phyloP scores from a whole-genome alignment of 208 protist species.

The Leptomonas seymouri region DNA sequence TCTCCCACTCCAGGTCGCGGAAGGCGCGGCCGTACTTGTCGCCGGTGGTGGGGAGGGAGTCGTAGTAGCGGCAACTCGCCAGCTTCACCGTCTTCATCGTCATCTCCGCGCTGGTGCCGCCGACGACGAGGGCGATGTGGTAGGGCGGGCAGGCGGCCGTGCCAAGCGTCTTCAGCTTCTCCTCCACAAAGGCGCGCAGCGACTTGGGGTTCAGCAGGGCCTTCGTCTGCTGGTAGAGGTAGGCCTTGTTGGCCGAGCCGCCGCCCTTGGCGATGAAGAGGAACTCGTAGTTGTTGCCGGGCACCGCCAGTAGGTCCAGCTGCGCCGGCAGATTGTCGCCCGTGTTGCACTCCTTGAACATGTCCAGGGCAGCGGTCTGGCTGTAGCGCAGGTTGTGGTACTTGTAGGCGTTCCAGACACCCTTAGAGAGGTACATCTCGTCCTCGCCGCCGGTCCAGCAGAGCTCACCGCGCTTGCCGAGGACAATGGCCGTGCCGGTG shows the following conservation, averaged over 20 bases:
- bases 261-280: conserved; percentile 98
- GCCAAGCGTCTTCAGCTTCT: conserved; percentile 95
- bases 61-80: conserved; percentile 94
- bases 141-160: conserved; percentile 99
- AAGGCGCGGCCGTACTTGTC: conserved; percentile 94
- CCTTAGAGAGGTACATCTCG: conserved; percentile 93
- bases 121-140: conserved; percentile 97
- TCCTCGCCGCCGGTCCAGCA: conserved; percentile 97
- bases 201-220: conserved; percentile 94
- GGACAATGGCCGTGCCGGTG: conserved; percentile 97
- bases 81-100: conserved; percentile 98
- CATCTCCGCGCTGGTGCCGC: conserved; percentile 96
- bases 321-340: conserved; percentile 98
- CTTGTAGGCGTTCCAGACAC: conserved; percentile 96
- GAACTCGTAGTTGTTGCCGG: conserved; percentile 96
- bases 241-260: conserved; percentile 98
- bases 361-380: conserved; percentile 94
- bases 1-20: conserved; percentile 95
- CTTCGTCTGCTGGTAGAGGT: conserved; percentile 97
- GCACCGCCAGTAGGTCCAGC: conserved; percentile 95
- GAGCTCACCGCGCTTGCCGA: conserved; percentile 96
- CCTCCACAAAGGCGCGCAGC: conserved; percentile 92
- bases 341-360: conserved; percentile 98
- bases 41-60: conserved; percentile 95
- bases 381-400: conserved; percentile 97